Percentiles rank a stretch among this genome's conserved stretches.
Evolutionary conservation across 2,329 filamentous ascomycete species (phyloP).

Genomic region (Alternaria ethzedia): DNA sequence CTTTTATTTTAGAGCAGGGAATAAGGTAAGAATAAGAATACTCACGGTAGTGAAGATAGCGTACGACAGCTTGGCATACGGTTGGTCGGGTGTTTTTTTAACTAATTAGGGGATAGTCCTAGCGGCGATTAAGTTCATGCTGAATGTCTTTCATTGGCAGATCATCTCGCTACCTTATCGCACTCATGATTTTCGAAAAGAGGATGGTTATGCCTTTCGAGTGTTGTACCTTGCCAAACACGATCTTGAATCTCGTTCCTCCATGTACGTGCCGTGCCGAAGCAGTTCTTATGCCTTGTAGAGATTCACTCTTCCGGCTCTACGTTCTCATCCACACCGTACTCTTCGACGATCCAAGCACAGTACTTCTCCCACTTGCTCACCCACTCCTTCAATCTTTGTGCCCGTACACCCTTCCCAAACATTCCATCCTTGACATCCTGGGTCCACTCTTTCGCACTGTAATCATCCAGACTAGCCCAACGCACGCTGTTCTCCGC

Average conservation of each 20-base stretch:
- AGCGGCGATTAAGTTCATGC: neutral
- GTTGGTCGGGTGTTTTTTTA: neutral
- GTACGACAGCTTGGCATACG: neutral
- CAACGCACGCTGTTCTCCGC: constrained; percentile 93
- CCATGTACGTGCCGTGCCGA: neutral
- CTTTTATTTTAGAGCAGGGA: neutral
- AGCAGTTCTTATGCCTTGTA: neutral
- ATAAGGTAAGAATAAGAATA: accelerated
- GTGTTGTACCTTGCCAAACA: neutral
- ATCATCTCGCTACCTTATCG: neutral
- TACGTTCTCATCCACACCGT: constrained; percentile 58
- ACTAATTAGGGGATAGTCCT: neutral
- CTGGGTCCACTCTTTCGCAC: constrained; percentile 70
- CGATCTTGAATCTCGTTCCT: neutral
- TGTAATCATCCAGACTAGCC: constrained; percentile 86
- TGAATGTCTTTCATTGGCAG: neutral
- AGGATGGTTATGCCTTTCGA: neutral
- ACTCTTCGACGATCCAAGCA: constrained; percentile 85
- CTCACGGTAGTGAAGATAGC: neutral
- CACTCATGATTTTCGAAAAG: neutral
- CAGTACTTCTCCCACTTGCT: constrained; percentile 89
- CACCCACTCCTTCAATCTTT: constrained; percentile 78
- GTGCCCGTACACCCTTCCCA: constrained; percentile 73
- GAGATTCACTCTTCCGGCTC: constrained; percentile 49
- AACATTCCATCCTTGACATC: constrained; percentile 76